Percentiles rank a stretch among this genome's conserved stretches.
Conservation (phyloP, 129 eudicot genomes). For the Apium graveolens region DNA sequence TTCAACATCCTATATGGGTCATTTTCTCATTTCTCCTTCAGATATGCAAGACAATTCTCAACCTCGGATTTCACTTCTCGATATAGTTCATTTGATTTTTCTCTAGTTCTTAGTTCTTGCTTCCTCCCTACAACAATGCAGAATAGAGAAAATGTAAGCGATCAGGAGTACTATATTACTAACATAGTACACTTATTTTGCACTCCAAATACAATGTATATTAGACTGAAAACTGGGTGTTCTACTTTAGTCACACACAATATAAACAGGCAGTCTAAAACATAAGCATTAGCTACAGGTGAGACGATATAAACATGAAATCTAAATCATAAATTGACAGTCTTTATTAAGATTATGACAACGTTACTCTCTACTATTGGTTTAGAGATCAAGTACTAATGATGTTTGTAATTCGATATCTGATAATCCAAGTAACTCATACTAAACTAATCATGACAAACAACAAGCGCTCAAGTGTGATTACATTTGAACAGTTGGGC, state of each 20-base stretch:
- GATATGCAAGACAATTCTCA: constrained; percentile 55
- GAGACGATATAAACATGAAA: not conserved
- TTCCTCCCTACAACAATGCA: constrained; percentile 39
- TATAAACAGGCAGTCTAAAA: not conserved
- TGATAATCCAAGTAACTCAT: not conserved
- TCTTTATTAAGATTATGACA: not conserved
- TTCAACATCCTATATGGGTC: constrained; percentile 38
- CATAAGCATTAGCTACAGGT: not conserved
- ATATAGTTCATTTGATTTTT: constrained; percentile 53
- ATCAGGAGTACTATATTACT: not conserved
- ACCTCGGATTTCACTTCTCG: constrained; percentile 64
- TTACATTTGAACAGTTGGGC: not conserved
- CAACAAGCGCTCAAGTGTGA: not conserved
- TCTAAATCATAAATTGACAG: too few species aligned
- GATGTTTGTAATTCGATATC: not conserved
- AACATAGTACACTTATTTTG: not conserved
- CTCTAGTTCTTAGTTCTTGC: constrained; percentile 50
- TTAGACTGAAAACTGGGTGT: not conserved
- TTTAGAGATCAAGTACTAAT: not conserved
- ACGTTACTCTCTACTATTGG: not conserved
- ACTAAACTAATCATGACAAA: not conserved
- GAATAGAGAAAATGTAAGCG: not conserved
- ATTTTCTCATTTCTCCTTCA: constrained; percentile 51
- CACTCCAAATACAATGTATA: not conserved
- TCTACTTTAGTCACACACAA: not conserved